These are phyloP conservation scores for Pilatotrama ljubarskyi DNA, from an alignment of 768 basidiomycete species.

Conservation along the genomic window DNA sequence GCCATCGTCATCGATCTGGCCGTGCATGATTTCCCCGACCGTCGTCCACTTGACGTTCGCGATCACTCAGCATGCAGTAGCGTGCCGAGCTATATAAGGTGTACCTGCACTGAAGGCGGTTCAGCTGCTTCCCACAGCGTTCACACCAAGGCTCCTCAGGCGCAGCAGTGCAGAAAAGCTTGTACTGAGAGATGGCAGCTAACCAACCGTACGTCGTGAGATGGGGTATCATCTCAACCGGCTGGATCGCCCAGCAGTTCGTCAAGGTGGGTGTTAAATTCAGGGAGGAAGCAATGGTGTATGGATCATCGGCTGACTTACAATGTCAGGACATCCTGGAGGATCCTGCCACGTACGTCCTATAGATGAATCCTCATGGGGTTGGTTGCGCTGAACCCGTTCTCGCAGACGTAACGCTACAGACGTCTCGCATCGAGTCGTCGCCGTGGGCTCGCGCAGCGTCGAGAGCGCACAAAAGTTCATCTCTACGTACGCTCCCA, in stretches of 20 bases:
- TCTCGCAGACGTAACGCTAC: slow-evolving; percentile 55
- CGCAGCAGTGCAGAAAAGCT: too few species aligned
- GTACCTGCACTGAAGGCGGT: neutral
- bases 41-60: neutral
- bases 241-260: slow-evolving; percentile 67
- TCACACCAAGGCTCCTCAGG: too few species aligned
- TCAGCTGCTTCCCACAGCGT: neutral
- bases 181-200: slow-evolving; percentile 17
- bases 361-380: neutral
- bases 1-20: slow-evolving; percentile 7
- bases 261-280: too few species aligned
- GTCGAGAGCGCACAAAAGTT: slow-evolving; percentile 70
- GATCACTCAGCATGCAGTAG: slow-evolving; percentile 5
- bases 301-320: too few species aligned
- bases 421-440: slow-evolving; percentile 67
- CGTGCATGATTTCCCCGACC: neutral
- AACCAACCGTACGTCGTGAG: slow-evolving; percentile 48
- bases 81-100: slow-evolving; percentile 3
- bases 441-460: slow-evolving; percentile 77
- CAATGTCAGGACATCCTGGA: slow-evolving; percentile 67
- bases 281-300: too few species aligned
- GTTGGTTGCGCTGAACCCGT: neutral
- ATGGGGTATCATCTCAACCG: slow-evolving; percentile 91
- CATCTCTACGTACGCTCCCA: slow-evolving; percentile 51
- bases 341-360: slow-evolving; percentile 67